phyloP scores from a whole-genome alignment of 208 protist species.

The Angomonas ambiguus region DNA sequence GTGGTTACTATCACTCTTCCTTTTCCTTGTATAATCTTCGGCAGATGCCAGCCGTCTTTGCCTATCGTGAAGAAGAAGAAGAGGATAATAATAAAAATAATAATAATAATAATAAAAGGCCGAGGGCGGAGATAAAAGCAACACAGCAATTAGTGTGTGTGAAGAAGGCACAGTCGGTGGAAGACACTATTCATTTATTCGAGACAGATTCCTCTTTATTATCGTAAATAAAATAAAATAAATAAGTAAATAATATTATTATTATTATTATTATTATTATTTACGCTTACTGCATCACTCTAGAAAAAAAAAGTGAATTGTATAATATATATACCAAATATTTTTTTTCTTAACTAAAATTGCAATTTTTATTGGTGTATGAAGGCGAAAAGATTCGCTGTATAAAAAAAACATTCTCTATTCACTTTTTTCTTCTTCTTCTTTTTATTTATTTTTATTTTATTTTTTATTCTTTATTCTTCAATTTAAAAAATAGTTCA shows the following conservation, averaged over 20 bases:
- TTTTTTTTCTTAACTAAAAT: background rate
- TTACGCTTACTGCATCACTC: background rate
- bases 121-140: background rate
- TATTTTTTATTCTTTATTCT: background rate
- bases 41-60: slow-evolving; percentile 44
- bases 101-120: background rate
- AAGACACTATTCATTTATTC: slow-evolving; percentile 40
- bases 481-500: no score
- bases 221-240: no score
- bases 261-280: slow-evolving; percentile 10
- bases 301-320: slow-evolving; percentile 5
- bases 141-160: slow-evolving; percentile 16
- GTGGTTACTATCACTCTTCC: slow-evolving; percentile 62
- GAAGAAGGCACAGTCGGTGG: slow-evolving; percentile 31
- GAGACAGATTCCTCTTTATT: slow-evolving; percentile 16
- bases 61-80: slow-evolving; percentile 22
- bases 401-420: background rate
- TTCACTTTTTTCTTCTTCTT: background rate
- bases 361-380: slow-evolving; percentile 9
- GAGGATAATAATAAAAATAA: slow-evolving; percentile 1
- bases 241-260: background rate
- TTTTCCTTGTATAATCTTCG: slow-evolving; percentile 63
- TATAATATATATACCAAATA: background rate
- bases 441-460: background rate
- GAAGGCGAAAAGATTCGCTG: background rate